Base-by-base conservation (phyloP, 805 yeast species). In the Saccharomycopsis microspora region DNA sequence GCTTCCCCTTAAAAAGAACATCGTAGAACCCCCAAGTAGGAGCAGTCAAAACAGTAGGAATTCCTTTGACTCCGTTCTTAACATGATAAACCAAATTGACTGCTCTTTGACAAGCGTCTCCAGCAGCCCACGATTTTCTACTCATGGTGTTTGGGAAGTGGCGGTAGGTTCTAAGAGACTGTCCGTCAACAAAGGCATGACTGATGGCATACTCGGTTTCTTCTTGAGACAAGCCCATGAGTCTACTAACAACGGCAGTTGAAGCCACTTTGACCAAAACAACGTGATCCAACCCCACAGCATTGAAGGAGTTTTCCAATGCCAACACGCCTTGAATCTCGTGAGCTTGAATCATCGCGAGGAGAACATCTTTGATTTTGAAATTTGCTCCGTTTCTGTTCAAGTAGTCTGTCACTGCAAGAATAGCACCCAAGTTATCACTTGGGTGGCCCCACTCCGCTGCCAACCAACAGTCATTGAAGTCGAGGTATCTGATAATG, bases 361-460 rank as follows among this genome's bases (percentile, higher is more conserved):
- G 76, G 37, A 77, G 62, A 7, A 76, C 71, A 53, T 76, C 80
- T 46, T 60, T 64, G 42, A 76, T 65, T 50, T 65, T 72, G 63
- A 74, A 71, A 30, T 63, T 51, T 49, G 63, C 62, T 32, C 76
- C 78, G 30, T 57, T 56, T 53, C 81, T 67, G 45, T 77, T 71
- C 48, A 71, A 65, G 64, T 74, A 68, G 60, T 76, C 82, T 33
- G 80, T 73, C 34, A 77, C 76, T 1, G 82, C 78, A 9, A 76
- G 59, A 49, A 76, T 75, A 45, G 78, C 78, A 42, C 81, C 82
- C 44, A 76, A 56, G 59, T 76, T 76, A 57, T 76, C 82, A 33
- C 78, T 72, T 29, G 82, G 82, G 59, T 76, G 82, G 3, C 82
- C 82, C 82, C 82, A 76, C 59, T 77, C 82, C n/a, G 80, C 80